Evolutionary conservation across 441 rosid genomes (phyloP), one percentile per base, ranked within the genome.

Genomic region (Erysimum pusillum): DNA sequence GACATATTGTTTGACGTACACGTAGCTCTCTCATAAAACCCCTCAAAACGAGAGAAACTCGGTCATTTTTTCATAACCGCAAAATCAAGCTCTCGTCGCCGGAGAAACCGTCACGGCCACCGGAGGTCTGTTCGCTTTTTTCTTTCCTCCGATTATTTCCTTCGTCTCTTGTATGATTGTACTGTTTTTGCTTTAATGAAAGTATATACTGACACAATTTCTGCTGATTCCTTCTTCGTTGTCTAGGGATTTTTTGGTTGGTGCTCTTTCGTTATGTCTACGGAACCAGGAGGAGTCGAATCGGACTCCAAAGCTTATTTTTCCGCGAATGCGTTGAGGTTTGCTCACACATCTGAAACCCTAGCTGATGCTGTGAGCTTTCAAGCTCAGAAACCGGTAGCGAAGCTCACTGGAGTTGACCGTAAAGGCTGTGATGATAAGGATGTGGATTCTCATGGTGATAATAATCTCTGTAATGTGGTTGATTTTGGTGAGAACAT

Each of bases 271-370:
- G 44, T 28, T 36, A 88, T 90, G 90, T 81, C 87, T 74, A 66
- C 51, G 9, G 80, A 81, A 58, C 38, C 76, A 11, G 85, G 71
- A 45, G 74, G 38, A 44, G 82, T 86, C 63, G 84, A 85, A 74
- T 81, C 88, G 42, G 86, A 83, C 62, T 71, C 83, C 44, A 88
- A 80, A 28, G 81, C 77, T 59, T 83, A 22, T 61, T 3, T 15
- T 46, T 66, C 57, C 11, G 53, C 32, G 56, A 64, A 66, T 63
- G 60, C 28, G 46, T 62, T 28, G 63, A 68, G 13, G n/a, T 25
- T 66, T 4, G 72, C 28, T 32, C 75, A 69, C 66, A 73, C 25
- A 63, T 56, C 76, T 6, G 68, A 83, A 82, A 79, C 85, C 83
- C 80, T 82, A 82, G 41, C 32, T 49, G 76, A 69, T 25, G 20